A percentile compares a stretch with the other conserved stretches of the same genome.
phyloP scores from a whole-genome alignment of 345 rosid genomes.

The Gossypium herbaceum region DNA sequence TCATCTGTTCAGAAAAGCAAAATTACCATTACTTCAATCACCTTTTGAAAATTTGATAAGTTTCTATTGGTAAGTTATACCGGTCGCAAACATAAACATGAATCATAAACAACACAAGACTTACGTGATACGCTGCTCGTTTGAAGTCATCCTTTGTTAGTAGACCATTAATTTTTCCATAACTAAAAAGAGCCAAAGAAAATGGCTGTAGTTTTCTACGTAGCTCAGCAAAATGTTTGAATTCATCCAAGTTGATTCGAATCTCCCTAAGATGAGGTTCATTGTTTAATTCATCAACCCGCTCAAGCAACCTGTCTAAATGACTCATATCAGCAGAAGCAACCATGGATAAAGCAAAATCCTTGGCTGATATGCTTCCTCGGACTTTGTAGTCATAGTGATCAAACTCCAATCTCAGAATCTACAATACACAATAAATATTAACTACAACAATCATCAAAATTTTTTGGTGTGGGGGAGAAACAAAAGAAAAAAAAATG shows the following conservation, averaged over 20 bases:
- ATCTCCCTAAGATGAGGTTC: constrained; percentile 44
- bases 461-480: neutral
- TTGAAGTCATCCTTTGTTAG: constrained; percentile 70
- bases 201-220: constrained; percentile 74
- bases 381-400: constrained; percentile 77
- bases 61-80: neutral
- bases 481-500: neutral
- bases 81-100: neutral
- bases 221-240: constrained; percentile 70
- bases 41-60: neutral
- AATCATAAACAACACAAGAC: constrained; percentile 14
- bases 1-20: neutral
- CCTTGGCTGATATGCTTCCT: constrained; percentile 74
- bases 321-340: constrained; percentile 90
- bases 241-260: constrained; percentile 69
- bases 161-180: constrained; percentile 76
- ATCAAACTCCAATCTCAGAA: constrained; percentile 76
- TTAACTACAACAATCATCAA: neutral
- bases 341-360: constrained; percentile 90
- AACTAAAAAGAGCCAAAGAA: constrained; percentile 81
- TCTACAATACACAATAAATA: constrained; percentile 34
- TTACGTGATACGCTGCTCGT: constrained; percentile 80
- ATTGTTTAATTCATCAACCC: constrained; percentile 54
- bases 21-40: neutral
- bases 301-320: constrained; percentile 57